A percentile compares a stretch with the other conserved stretches of the same genome.
Conservation (phyloP, 2,329 filamentous ascomycete genomes). For the Lachnellula occidentalis region DNA sequence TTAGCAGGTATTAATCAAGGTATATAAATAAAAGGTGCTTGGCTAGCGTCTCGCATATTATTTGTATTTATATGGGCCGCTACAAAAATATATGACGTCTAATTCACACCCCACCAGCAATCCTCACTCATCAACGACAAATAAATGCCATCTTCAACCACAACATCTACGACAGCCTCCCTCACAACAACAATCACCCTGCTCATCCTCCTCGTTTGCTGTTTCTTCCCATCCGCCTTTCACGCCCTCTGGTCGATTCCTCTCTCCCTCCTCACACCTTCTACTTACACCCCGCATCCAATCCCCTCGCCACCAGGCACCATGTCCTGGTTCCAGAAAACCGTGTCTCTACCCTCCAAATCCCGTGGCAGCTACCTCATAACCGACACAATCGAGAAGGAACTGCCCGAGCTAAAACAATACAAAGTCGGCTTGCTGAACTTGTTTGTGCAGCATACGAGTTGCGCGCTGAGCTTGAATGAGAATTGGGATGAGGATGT, state of each 20-base stretch:
- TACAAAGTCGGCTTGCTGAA: slow-evolving; percentile 86
- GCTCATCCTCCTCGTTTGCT: slow-evolving; percentile 42
- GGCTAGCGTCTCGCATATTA: too few species aligned
- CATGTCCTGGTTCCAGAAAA: slow-evolving; percentile 79
- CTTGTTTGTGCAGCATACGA: slow-evolving; percentile 93
- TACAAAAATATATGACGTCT: too few species aligned
- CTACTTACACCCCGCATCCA: slow-evolving; percentile 23
- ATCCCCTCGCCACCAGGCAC: slow-evolving; percentile 22
- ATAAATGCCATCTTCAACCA: slow-evolving; percentile 18
- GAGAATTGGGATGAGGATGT: slow-evolving; percentile 88
- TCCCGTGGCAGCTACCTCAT: slow-evolving; percentile 85
- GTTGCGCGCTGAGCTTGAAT: slow-evolving; percentile 83
- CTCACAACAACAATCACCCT: slow-evolving; percentile 40
- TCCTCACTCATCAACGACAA: not conserved
- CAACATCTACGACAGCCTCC: slow-evolving; percentile 36
- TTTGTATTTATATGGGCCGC: too few species aligned
- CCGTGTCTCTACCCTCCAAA: slow-evolving; percentile 70
- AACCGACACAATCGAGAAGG: slow-evolving; percentile 65
- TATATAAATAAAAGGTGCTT: too few species aligned
- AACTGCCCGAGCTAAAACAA: slow-evolving; percentile 71
- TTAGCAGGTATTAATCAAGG: too few species aligned
- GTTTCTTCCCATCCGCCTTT: slow-evolving; percentile 49
- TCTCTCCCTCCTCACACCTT: slow-evolving; percentile 35
- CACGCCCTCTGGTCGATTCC: slow-evolving; percentile 48
- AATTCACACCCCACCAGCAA: too few species aligned